These are phyloP conservation scores for Phytophthora fragariaefolia DNA, from an alignment of 352 stramenopile species.

Conservation along the genomic window DNA sequence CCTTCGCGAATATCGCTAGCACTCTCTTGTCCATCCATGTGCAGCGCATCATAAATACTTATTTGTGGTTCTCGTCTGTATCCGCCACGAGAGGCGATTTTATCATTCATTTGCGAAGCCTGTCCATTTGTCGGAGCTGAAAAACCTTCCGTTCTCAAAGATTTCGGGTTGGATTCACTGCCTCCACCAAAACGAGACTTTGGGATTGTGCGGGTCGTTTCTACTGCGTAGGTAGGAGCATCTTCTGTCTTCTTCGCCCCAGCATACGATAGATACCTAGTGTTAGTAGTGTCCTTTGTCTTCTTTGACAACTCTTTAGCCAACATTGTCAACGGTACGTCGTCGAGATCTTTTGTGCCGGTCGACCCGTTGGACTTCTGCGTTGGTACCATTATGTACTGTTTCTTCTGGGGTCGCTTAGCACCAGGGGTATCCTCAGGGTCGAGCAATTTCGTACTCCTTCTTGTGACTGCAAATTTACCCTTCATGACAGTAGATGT, in stretches of 20 bases:
- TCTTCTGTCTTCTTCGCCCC: slow-evolving; percentile 38
- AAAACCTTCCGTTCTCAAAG: slow-evolving; percentile 3
- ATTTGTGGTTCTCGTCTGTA: slow-evolving; percentile 58
- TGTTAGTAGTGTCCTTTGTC: slow-evolving; percentile 19
- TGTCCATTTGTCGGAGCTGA: slow-evolving; percentile 8
- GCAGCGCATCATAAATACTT: slow-evolving; percentile 65
- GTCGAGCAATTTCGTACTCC: slow-evolving; percentile 56
- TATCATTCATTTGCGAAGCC: slow-evolving; percentile 17
- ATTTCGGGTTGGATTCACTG: slow-evolving; percentile 5
- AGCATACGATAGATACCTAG: slow-evolving; percentile 59
- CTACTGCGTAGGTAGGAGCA: slow-evolving; percentile 15
- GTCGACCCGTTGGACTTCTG: not conserved
- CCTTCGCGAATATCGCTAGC: slow-evolving; percentile 38
- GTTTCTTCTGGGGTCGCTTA: slow-evolving; percentile 21
- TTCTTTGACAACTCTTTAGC: slow-evolving; percentile 35
- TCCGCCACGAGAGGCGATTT: slow-evolving; percentile 15
- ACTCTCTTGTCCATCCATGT: slow-evolving; percentile 51
- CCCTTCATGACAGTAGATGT: slow-evolving; percentile 48
- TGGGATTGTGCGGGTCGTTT: slow-evolving; percentile 21
- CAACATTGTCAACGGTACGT: slow-evolving; percentile 30
- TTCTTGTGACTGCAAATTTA: slow-evolving; percentile 43
- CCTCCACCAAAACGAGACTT: slow-evolving; percentile 42
- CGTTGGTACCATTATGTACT: slow-evolving; percentile 33
- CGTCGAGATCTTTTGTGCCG: slow-evolving; percentile 21
- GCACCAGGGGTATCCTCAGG: slow-evolving; percentile 18